These are phyloP conservation scores for Umbelopsis sp. DNA, from an alignment of 192 early-diverging fungal species.

Conservation along the genomic window DNA sequence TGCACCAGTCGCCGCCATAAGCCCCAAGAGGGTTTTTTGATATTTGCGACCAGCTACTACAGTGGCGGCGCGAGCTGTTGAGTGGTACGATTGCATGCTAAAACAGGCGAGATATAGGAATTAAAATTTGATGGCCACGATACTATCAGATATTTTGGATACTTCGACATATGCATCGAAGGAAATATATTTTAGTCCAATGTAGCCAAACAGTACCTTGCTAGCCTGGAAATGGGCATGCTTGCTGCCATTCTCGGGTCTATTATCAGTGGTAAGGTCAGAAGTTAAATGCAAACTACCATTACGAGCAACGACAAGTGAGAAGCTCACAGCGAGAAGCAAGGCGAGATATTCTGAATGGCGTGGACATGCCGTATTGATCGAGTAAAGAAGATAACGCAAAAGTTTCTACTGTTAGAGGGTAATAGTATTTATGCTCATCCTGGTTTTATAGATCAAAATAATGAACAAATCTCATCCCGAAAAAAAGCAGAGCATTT, in stretches of 20 bases:
- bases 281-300: no score
- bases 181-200: no score
- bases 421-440: not conserved
- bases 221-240: not conserved
- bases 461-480: no score
- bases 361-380: not conserved
- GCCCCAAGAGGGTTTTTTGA: not conserved
- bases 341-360: not conserved
- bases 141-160: not conserved
- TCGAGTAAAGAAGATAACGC: not conserved
- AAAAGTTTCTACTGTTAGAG: not conserved
- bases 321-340: slow-evolving; percentile 5
- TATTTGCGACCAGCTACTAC: not conserved
- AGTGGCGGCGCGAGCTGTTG: not conserved
- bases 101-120: not conserved
- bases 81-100: slow-evolving; percentile 4
- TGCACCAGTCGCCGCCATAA: not conserved
- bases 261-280: not conserved
- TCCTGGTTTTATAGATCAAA: no score
- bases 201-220: not conserved
- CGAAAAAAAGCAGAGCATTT: not conserved
- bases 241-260: not conserved
- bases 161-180: no score
- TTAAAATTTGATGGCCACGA: not conserved
- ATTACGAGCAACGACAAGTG: not conserved